Percentiles rank a stretch among this genome's conserved stretches.
Conservation (phyloP, 306 rosid species). For the Aeschynomene evenia region DNA sequence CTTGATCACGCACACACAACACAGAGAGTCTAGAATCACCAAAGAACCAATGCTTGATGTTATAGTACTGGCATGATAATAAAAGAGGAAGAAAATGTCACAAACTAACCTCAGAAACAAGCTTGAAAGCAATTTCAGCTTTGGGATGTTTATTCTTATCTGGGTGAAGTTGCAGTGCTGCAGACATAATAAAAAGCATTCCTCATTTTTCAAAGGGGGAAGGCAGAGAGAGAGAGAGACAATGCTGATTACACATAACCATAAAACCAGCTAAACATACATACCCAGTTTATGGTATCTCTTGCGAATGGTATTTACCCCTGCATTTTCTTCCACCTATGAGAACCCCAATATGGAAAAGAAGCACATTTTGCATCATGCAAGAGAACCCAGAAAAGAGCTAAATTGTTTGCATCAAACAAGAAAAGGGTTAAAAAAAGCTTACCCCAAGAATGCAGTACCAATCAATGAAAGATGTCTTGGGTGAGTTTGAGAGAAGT, state of each 20-base stretch:
- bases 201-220: background rate
- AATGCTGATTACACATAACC: slow-evolving; percentile 7
- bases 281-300: slow-evolving; percentile 81
- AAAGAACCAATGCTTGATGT: background rate
- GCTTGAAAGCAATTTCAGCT: slow-evolving; percentile 94
- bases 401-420: background rate
- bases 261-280: slow-evolving; percentile 37
- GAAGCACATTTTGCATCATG: slow-evolving; percentile 22
- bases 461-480: slow-evolving; percentile 69
- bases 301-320: slow-evolving; percentile 62
- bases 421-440: slow-evolving; percentile 26
- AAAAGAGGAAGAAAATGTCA: background rate
- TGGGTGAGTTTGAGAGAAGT: slow-evolving; percentile 33
- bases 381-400: background rate
- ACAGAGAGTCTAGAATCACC: background rate
- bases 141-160: slow-evolving; percentile 90
- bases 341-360: slow-evolving; percentile 33
- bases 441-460: slow-evolving; percentile 87
- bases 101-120: slow-evolving; percentile 84
- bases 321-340: slow-evolving; percentile 86
- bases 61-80: background rate
- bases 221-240: background rate
- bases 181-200: slow-evolving; percentile 9
- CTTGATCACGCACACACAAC: background rate
- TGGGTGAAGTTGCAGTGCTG: slow-evolving; percentile 96